phyloP scores from a whole-genome alignment of 176 grass and related monocot species.

The Aegilops speltoides region DNA sequence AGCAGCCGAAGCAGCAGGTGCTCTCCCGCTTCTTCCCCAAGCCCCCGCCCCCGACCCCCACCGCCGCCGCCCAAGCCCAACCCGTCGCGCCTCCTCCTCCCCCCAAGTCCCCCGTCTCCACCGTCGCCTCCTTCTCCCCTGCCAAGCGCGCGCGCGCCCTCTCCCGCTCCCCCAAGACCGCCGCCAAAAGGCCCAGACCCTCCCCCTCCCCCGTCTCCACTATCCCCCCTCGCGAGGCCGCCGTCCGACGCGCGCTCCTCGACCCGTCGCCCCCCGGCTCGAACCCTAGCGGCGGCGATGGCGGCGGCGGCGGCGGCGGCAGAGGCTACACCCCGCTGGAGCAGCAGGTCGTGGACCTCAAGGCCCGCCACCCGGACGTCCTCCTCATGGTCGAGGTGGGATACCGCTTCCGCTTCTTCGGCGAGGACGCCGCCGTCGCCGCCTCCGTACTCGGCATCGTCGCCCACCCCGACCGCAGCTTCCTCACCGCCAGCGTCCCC shows the following conservation, averaged over 20 bases:
- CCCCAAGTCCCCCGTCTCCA: slow-evolving; percentile 38
- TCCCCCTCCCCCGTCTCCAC: not conserved
- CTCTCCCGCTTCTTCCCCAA: slow-evolving; percentile 90
- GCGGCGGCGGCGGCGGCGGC: not conserved
- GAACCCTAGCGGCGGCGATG: slow-evolving; percentile 28
- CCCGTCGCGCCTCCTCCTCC: slow-evolving; percentile 6
- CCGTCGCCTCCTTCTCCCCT: slow-evolving; percentile 68
- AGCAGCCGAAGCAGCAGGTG: slow-evolving; percentile 81
- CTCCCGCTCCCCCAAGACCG: slow-evolving; percentile 53
- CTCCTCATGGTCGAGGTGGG: slow-evolving; percentile 95
- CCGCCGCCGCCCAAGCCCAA: not conserved
- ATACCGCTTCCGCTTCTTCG: slow-evolving; percentile 89
- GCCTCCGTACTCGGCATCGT: slow-evolving; percentile 76
- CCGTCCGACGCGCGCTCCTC: slow-evolving; percentile 66
- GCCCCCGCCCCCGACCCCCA: slow-evolving; percentile 2
- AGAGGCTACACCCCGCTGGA: slow-evolving; percentile 74
- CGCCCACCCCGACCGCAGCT: slow-evolving; percentile 76
- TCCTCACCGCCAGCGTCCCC: slow-evolving; percentile 85
- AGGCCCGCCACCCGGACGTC: slow-evolving; percentile 62
- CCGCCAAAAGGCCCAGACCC: slow-evolving; percentile 17
- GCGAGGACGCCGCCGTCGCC: slow-evolving; percentile 77
- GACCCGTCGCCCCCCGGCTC: slow-evolving; percentile 15
- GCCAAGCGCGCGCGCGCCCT: slow-evolving; percentile 65
- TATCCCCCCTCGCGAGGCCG: not conserved
- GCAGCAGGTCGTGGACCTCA: slow-evolving; percentile 78